Evolutionary conservation across 2,329 filamentous ascomycete species (phyloP).

Genomic region (Talaromyces piceae): DNA sequence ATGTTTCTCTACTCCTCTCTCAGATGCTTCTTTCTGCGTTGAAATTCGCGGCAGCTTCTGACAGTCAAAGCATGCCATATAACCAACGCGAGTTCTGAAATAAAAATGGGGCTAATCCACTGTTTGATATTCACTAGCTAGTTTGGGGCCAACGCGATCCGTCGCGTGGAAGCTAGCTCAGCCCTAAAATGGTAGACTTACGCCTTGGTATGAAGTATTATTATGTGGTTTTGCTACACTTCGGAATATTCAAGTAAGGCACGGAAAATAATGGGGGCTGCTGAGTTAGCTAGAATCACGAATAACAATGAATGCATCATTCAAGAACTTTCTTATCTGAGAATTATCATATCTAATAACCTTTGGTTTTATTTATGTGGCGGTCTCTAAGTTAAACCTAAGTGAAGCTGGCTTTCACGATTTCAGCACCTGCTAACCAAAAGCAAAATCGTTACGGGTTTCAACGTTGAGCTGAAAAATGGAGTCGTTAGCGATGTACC

Average conservation of each 20-base stretch:
- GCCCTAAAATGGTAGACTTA: no score
- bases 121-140: no score
- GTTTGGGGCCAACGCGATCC: no score
- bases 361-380: background rate
- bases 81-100: no score
- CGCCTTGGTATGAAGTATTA: background rate
- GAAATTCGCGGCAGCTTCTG: background rate
- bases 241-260: background rate
- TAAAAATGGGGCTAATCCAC: no score
- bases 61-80: no score
- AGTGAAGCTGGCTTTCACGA: background rate
- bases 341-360: background rate
- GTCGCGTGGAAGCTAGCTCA: no score
- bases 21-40: background rate
- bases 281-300: background rate
- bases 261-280: background rate
- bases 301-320: background rate
- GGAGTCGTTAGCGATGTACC: background rate
- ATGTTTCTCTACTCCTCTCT: background rate
- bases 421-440: background rate
- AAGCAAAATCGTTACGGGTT: background rate
- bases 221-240: background rate
- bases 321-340: background rate
- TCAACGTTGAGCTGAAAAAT: background rate
- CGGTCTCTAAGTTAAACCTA: background rate